Percentiles rank a stretch among this genome's conserved stretches.
Conservation (phyloP, 1,139 yeast species). For the Schwanniomyces etchellsii region DNA sequence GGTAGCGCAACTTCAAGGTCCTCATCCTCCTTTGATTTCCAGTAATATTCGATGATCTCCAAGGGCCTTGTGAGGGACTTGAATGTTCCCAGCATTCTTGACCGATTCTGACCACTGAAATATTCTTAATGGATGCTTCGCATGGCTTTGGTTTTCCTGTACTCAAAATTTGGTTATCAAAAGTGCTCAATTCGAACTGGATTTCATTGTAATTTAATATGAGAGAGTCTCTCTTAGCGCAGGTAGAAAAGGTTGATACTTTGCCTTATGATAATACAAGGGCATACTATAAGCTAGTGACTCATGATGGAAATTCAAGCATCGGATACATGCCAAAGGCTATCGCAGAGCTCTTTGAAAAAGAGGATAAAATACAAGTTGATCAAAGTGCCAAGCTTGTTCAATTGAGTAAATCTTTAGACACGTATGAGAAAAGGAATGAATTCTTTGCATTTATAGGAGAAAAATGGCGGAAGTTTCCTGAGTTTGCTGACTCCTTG, state of each 20-base stretch:
- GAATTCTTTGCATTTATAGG: conserved; percentile 42
- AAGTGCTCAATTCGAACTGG: too few species aligned
- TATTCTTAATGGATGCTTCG: too few species aligned
- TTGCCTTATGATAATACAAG: conserved; percentile 29
- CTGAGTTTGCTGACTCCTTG: conserved; percentile 36
- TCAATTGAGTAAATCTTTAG: conserved; percentile 26
- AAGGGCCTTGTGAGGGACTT: not conserved
- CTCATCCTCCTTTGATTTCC: not conserved
- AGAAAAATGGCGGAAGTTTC: conserved; percentile 29
- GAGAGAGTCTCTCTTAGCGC: conserved; percentile 10
- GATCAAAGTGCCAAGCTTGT: conserved; percentile 26
- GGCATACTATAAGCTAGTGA: conserved; percentile 30
- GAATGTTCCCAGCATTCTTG: not conserved
- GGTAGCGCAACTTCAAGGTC: conserved; percentile 1
- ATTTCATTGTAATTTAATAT: too few species aligned
- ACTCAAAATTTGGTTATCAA: too few species aligned
- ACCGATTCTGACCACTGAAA: too few species aligned
- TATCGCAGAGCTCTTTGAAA: conserved; percentile 36
- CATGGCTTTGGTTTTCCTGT: too few species aligned
- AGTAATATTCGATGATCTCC: not conserved
- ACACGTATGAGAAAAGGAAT: conserved; percentile 44
- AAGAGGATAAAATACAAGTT: conserved; percentile 27
- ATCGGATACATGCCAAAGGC: conserved; percentile 50
- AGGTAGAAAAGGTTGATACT: conserved; percentile 44
- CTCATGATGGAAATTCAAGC: conserved; percentile 43